Percentiles rank a stretch among this genome's conserved stretches.
Evolutionary conservation across 1,284 basidiomycete genomes (phyloP).

Genomic region (Boletellus deceptivus): DNA sequence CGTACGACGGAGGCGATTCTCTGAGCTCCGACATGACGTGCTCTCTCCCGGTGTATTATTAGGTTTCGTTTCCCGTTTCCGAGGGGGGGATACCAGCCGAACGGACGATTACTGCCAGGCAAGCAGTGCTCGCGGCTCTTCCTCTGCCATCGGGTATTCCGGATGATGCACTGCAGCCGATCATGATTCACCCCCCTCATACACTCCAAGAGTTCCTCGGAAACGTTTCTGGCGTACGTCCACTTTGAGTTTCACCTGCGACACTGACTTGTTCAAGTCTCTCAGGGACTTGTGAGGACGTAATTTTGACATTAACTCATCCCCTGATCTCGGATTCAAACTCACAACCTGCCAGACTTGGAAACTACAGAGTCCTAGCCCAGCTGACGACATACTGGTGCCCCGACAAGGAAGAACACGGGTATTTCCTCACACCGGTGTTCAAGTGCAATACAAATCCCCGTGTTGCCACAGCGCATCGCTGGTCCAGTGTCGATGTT

Average conservation of each 20-base stretch:
- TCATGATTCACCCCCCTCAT: constrained; percentile 58
- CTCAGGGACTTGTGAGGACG: constrained; percentile 51
- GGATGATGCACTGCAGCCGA: constrained; percentile 61
- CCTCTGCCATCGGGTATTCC: constrained; percentile 62
- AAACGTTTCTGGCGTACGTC: constrained; percentile 55
- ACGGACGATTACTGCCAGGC: constrained; percentile 51
- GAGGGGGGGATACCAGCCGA: constrained; percentile 41
- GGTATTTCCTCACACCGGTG: constrained; percentile 65
- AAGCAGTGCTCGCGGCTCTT: constrained; percentile 53
- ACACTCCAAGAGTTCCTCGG: constrained; percentile 68
- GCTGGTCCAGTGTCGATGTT: constrained; percentile 63
- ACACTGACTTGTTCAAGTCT: constrained; percentile 23
- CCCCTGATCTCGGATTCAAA: background rate
- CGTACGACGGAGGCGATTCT: background rate
- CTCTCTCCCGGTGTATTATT: background rate
- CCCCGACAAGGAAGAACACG: constrained; percentile 74
- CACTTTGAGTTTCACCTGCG: constrained; percentile 2
- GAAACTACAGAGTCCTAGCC: constrained; percentile 63
- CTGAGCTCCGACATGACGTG: background rate
- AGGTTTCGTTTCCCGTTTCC: constrained; percentile 18
- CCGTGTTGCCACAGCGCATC: constrained; percentile 66
- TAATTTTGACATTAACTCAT: background rate
- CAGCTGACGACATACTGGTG: constrained; percentile 71
- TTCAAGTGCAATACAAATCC: constrained; percentile 78
- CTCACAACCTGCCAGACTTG: constrained; percentile 42